Conservation (phyloP, 2,329 filamentous ascomycete genomes). For the Colletotrichum tropicale region DNA sequence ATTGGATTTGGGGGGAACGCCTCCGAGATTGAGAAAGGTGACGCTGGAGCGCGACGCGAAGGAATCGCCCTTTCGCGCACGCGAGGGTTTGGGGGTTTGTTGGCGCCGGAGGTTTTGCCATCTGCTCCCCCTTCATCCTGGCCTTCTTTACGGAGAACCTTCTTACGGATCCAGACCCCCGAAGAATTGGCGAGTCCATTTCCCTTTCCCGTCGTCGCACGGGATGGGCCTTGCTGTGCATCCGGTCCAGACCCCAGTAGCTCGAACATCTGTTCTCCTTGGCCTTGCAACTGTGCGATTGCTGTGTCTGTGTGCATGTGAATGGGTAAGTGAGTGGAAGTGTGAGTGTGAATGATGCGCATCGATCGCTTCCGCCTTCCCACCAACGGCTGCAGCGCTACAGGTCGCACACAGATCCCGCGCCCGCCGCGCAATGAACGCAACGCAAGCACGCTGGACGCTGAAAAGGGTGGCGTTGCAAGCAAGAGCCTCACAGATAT, state of each 20-base stretch:
- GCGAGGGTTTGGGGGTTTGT: neutral
- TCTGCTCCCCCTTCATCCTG: neutral
- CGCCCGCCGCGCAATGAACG: neutral
- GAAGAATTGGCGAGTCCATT: neutral
- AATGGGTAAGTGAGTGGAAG: neutral
- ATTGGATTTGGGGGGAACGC: neutral
- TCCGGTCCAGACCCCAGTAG: neutral
- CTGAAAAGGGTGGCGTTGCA: neutral
- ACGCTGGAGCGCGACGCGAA: slow-evolving; percentile 1
- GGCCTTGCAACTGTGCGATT: neutral
- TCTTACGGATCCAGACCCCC: neutral
- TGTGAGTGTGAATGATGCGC: neutral
- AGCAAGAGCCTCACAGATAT: neutral
- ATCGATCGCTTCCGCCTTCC: slow-evolving; percentile 2
- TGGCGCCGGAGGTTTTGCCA: slow-evolving; percentile 12
- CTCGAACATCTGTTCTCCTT: neutral
- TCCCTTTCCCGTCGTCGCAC: neutral
- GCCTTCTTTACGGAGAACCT: neutral
- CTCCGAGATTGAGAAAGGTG: neutral
- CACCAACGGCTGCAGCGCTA: neutral
- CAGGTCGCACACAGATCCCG: neutral
- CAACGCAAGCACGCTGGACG: neutral
- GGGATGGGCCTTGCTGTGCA: neutral
- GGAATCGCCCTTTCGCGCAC: neutral
- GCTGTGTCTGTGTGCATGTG: neutral